Conservation (phyloP, 768 basidiomycete genomes). For the Lactarius quietus region DNA sequence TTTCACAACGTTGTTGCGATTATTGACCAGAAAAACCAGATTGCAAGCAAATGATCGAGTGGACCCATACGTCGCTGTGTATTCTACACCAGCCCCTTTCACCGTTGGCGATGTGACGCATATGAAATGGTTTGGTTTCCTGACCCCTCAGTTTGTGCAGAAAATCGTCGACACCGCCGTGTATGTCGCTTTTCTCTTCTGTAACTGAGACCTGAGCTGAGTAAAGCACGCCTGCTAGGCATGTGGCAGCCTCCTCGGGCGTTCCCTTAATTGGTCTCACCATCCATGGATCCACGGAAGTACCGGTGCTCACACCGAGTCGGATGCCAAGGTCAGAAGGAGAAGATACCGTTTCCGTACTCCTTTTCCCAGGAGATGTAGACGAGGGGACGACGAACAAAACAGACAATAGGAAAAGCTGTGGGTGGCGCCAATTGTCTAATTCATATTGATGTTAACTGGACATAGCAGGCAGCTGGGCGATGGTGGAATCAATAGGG, state of each 20-base stretch:
- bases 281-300: constrained; percentile 41
- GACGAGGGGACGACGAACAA: neutral
- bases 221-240: constrained; percentile 3
- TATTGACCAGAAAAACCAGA: constrained; percentile 35
- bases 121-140: constrained; percentile 58
- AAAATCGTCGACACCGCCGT: constrained; percentile 43
- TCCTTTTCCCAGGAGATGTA: constrained; percentile 23
- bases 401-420: neutral
- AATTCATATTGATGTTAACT: neutral
- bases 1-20: neutral
- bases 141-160: constrained; percentile 51
- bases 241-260: neutral
- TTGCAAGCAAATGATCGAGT: constrained; percentile 58
- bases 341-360: constrained; percentile 51
- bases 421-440: neutral
- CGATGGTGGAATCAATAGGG: constrained; percentile 43
- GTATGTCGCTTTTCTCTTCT: constrained; percentile 34
- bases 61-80: constrained; percentile 67
- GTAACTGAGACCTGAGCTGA: neutral
- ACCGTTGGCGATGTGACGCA: constrained; percentile 47
- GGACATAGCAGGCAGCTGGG: constrained; percentile 35
- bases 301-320: constrained; percentile 45
- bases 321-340: constrained; percentile 47
- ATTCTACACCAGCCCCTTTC: constrained; percentile 49
- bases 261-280: constrained; percentile 43